A percentile compares a stretch with the other conserved stretches of the same genome.
Conservation (phyloP, 2,329 filamentous ascomycete species). For the Fusarium continuum region DNA sequence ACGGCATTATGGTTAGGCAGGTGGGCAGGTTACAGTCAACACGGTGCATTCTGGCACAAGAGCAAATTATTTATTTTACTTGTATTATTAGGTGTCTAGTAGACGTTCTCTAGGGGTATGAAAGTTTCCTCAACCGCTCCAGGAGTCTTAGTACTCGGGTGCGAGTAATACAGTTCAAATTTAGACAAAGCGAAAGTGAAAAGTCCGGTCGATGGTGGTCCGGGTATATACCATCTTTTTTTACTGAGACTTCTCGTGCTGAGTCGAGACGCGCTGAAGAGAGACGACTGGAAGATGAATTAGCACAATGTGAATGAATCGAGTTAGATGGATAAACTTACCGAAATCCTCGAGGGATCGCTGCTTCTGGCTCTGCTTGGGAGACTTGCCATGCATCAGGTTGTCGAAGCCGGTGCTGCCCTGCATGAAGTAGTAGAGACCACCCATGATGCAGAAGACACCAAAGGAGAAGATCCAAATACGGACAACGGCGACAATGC, state of each 20-base stretch:
- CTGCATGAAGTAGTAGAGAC: conserved; percentile 79
- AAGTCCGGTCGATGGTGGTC: conserved; percentile 48
- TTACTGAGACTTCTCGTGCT: conserved; percentile 89
- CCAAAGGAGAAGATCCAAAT: conserved; percentile 93
- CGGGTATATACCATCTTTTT: conserved; percentile 53
- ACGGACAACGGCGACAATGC: conserved; percentile 85
- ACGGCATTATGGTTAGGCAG: too few relatives aligned
- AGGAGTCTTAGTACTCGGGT: conserved; percentile 48
- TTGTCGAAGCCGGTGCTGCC: conserved; percentile 86
- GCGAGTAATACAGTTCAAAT: conserved; percentile 53
- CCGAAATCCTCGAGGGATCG: conserved; percentile 88
- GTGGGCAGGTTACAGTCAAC: too few relatives aligned
- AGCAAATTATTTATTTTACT: conserved; percentile 49
- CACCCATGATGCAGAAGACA: conserved; percentile 84
- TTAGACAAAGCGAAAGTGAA: conserved; percentile 53
- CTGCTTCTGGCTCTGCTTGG: conserved; percentile 84
- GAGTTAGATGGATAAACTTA: conserved; percentile 59
- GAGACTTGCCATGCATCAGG: conserved; percentile 89
- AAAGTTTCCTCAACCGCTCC: conserved; percentile 49
- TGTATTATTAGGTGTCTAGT: conserved; percentile 57
- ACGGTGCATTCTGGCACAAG: too few relatives aligned
- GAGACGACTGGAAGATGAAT: conserved; percentile 75
- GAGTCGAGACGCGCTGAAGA: conserved; percentile 87
- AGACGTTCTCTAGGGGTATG: conserved; percentile 51
- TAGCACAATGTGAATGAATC: conserved; percentile 51